Evolutionary conservation across 2,329 filamentous ascomycete species (phyloP), one percentile per base, ranked within the genome.

Genomic region (Decorospora gaudefroyi): DNA sequence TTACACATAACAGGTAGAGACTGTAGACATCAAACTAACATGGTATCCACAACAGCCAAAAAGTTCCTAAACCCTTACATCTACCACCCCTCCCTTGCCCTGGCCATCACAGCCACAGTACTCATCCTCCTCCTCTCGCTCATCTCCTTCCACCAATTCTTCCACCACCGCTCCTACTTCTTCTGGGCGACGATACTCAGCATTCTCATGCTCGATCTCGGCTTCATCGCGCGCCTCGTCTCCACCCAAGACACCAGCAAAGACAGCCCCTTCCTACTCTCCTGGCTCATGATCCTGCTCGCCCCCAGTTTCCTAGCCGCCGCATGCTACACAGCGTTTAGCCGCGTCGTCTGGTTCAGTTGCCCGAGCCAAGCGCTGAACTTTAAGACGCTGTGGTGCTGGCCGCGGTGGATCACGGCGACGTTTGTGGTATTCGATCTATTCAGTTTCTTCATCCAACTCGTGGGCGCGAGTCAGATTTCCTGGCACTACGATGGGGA

Each of bases 191-290:
- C 60, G 35, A 53, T 68, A 28, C 64, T 66, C 38, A 65, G 53
- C 37, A 53, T 69, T 4, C 6, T 64, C 15, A 68, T 80, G 58
- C 77, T 82, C 54, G 61, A 68, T 0, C 66, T 81, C 13, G 80
- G 79, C 11, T 82, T 81, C 53, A 59, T 78, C 26, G 77, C 74
- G 9, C 76, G 80, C 39, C 64, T 74, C 4, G 53, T 77, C 15
- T 75, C 75, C 0, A 59, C 67, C 6, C 50, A 57, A 12, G 55
- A 69, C 22, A 66, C 69, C n/a, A 51, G 56, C 15, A 44, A 61
- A 19, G 60, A 67, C 21, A 18, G 58, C 0, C 72, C 74, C 1
- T 67, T 66, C 23, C 59, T 75, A 38, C 73, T 71, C 42, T 73
- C 72, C 1, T 66, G 74, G 38, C 50, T 77, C 22, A 69, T 78